Base-by-base conservation (phyloP, 2,329 filamentous ascomycete species). In the Hymenoscyphus scutula region DNA sequence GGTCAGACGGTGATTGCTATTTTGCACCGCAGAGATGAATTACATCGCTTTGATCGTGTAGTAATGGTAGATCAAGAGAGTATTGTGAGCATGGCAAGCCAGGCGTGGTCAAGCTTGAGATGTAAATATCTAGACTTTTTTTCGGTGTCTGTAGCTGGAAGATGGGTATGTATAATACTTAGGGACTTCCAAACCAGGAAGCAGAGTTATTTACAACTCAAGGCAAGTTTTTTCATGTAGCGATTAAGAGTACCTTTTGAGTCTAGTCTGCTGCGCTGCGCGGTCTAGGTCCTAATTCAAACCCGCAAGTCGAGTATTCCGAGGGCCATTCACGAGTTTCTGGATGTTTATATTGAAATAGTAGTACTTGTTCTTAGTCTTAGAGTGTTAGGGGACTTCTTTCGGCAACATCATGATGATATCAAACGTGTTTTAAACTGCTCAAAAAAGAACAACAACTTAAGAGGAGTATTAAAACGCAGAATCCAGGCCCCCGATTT, bases 1-100 rank as follows among this genome's bases (percentile, higher is more conserved):
- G 25, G 27, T 17, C 53, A 55, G 53, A 55, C 53, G 29, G 53
- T 55, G 29, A 55, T 55, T 55, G 53, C 53, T n/a, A 32, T 55
- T 29, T n/a, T 55, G 5, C 53, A 55, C 32, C 53, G 53, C 25
- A 30, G 23, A 55, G 25, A 32, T n/a, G 23, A 55, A 19, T 19
- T 55, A 19, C 10, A 55, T 29, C 53, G 53, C 17, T 55, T 55
- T 55, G 53, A 55, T 55, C 53, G 53, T 29, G 27, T 55, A 19
- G 53, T 55, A 23, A 10, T 55, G 25, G 23, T 55, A 30, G 29
- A 55, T 29, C 53, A 29, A 29, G 53, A 27, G 48, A 53, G 48
- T 2, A 15, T 53, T 53, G 48, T 53, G 7, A 53, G 48, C 13
- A 2, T 53, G 48, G 48, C n/a, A 53, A 53, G 13, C 48, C 48